These are phyloP conservation scores for Syzygium syzygioides DNA, from an alignment of 441 rosid genomes.

Conservation along the genomic window DNA sequence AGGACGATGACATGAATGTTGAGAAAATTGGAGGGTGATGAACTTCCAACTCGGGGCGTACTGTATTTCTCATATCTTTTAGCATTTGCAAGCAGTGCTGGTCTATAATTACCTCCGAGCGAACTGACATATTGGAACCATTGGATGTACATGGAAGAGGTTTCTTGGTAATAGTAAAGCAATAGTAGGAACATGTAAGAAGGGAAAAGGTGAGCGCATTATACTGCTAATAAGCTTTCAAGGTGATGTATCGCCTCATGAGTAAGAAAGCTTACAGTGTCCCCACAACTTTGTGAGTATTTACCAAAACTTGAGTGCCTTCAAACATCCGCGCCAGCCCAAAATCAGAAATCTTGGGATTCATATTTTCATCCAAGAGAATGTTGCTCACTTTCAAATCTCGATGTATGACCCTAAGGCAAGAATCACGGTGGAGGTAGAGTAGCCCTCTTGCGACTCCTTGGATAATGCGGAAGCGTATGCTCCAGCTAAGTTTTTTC, in stretches of 20 bases:
- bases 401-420: neutral
- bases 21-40: neutral
- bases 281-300: constrained; percentile 5
- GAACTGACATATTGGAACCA: neutral
- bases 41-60: neutral
- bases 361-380: neutral
- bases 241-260: neutral
- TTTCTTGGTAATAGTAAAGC: neutral
- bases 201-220: neutral
- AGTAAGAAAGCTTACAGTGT: constrained; percentile 6
- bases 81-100: neutral
- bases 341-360: constrained; percentile 8
- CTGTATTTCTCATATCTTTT: neutral
- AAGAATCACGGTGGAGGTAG: constrained; percentile 5
- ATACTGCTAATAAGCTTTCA: neutral
- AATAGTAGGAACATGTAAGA: neutral
- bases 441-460: neutral
- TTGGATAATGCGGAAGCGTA: neutral
- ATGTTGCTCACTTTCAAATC: constrained; percentile 9
- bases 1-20: neutral
- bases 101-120: neutral
- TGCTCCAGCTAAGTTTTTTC: neutral
- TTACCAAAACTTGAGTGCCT: neutral
- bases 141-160: neutral
- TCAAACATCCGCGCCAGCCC: constrained; percentile 3